Percentiles rank a stretch among this genome's conserved stretches.
Evolutionary conservation across 805 yeast species (phyloP).

Genomic region (Soucietia sequanensis): DNA sequence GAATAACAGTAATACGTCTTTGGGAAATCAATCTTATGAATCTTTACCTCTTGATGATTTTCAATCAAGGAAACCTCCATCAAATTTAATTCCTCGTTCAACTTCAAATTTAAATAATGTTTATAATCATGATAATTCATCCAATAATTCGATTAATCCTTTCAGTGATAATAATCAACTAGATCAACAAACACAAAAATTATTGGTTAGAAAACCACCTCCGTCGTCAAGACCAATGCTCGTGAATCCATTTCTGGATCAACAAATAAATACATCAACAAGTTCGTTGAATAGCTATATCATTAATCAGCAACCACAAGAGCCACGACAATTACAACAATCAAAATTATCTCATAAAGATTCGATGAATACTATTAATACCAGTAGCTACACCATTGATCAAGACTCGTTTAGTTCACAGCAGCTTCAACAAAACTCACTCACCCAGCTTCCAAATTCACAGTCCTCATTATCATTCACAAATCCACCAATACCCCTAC

Average conservation of each 20-base stretch:
- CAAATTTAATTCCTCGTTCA: neutral
- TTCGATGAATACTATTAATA: neutral
- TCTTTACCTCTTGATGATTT: conserved; percentile 8
- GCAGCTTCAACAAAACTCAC: no score
- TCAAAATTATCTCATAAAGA: neutral
- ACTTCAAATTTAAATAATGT: neutral
- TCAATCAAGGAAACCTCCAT: neutral
- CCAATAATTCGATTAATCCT: conserved; percentile 9
- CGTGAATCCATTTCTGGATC: no score
- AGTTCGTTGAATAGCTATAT: no score
- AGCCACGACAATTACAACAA: no score
- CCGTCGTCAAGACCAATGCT: no score
- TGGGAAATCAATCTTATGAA: conserved; percentile 4
- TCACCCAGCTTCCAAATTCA: no score
- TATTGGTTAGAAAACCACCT: conserved; percentile 1
- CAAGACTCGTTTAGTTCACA: neutral
- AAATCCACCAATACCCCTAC: no score
- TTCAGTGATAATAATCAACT: conserved; percentile 8
- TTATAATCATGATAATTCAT: neutral
- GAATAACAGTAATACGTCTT: neutral
- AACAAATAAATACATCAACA: no score
- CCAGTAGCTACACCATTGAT: neutral
- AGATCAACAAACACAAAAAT: no score
- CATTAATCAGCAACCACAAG: no score
- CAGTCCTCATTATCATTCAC: no score